Conservation (phyloP, 371 early-diverging fungal species). For the Mucor mucedo region DNA sequence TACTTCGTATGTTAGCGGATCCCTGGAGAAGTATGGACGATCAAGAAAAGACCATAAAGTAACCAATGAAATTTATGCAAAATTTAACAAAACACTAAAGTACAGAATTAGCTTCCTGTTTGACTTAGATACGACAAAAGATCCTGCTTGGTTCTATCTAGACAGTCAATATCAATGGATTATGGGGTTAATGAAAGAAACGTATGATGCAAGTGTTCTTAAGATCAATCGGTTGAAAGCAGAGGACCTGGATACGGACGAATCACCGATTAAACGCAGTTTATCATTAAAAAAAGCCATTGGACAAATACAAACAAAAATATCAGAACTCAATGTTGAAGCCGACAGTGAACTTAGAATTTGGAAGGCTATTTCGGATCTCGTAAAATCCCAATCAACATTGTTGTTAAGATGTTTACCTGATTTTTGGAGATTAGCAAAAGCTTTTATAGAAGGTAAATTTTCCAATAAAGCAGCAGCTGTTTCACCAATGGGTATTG, state of each 20-base stretch:
- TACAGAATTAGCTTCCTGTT: constrained; percentile 62
- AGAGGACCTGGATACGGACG: constrained; percentile 29
- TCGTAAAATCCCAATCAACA: constrained; percentile 78
- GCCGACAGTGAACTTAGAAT: constrained; percentile 53
- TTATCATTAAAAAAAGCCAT: constrained; percentile 43
- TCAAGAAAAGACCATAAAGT: constrained; percentile 90
- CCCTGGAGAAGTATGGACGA: constrained; percentile 84
- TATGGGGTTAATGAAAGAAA: constrained; percentile 71
- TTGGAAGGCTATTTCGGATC: constrained; percentile 73
- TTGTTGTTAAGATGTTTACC: constrained; percentile 79
- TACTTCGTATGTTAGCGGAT: constrained; percentile 80
- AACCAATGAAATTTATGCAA: constrained; percentile 26
- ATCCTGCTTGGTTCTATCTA: constrained; percentile 92
- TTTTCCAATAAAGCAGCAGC: constrained; percentile 60
- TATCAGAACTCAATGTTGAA: constrained; percentile 40
- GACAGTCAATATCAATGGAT: constrained; percentile 91
- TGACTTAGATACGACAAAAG: constrained; percentile 81
- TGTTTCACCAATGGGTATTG: constrained; percentile 14
- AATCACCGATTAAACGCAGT: constrained; percentile 42
- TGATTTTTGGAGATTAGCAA: constrained; percentile 92
- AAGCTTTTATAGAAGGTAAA: constrained; percentile 84
- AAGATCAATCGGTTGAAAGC: constrained; percentile 42
- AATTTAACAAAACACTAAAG: neutral
- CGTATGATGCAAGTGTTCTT: constrained; percentile 58
- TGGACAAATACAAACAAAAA: constrained; percentile 29